phyloP scores from a whole-genome alignment of 805 yeast species.

The Kazachstania taianensis region DNA sequence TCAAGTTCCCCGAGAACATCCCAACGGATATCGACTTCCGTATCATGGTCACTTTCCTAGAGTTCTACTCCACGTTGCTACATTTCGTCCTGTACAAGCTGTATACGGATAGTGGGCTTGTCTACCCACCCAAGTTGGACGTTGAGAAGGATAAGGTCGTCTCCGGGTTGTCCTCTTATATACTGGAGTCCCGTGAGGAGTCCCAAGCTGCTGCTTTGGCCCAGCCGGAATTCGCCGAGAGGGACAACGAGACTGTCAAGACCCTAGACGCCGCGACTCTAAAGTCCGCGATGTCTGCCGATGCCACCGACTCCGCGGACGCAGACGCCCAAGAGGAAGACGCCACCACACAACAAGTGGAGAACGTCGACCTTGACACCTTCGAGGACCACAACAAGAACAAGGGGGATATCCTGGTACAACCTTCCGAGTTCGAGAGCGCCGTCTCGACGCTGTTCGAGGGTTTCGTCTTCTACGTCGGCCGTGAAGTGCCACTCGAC shows the following conservation, averaged over 20 bases:
- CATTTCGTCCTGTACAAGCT: conserved; percentile 81
- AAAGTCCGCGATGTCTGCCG: conserved; percentile 41
- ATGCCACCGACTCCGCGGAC: conserved; percentile 26
- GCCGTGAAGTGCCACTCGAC: conserved; percentile 93
- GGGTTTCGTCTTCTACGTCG: conserved; percentile 71
- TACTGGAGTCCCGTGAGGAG: conserved; percentile 45
- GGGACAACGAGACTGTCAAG: conserved; percentile 19
- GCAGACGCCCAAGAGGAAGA: conserved; percentile 31
- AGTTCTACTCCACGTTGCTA: conserved; percentile 84
- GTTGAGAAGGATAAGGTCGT: conserved; percentile 63
- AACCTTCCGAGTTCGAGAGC: conserved; percentile 54
- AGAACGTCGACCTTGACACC: conserved; percentile 50
- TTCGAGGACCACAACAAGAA: conserved; percentile 56
- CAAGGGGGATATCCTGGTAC: conserved; percentile 58
- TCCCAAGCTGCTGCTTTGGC: conserved; percentile 25
- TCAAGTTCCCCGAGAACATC: conserved; percentile 90
- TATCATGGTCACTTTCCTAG: conserved; percentile 93
- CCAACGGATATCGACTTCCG: conserved; percentile 92
- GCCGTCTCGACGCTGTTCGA: conserved; percentile 59
- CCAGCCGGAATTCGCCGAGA: conserved; percentile 6
- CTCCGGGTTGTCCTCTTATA: conserved; percentile 81
- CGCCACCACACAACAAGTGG: conserved; percentile 20
- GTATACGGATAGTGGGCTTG: conserved; percentile 74
- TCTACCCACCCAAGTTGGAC: conserved; percentile 86
- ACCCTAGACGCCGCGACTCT: conserved; percentile 37